Base-by-base conservation (phyloP, 306 rosid genomes). In the Erythrophleum fordii region DNA sequence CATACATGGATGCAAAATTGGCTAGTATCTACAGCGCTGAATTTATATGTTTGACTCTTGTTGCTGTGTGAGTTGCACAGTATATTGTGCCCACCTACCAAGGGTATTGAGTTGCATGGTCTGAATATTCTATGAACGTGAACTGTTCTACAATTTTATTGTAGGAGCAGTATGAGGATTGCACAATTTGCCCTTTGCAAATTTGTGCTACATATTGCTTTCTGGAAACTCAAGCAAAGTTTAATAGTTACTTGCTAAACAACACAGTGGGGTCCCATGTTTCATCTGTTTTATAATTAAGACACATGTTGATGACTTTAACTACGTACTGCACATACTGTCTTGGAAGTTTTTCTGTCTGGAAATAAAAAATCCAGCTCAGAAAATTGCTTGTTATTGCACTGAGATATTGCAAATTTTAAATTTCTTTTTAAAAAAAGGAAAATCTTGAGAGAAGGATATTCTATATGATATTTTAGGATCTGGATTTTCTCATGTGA, bases 121-220 rank as follows among this genome's bases (percentile, higher is more conserved):
- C 70, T 72, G 62, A 53, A 64, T 29, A 37, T 26, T 69, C 45
- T 77, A 71, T 64, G 56, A 55, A 69, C 9, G 23, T 77, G 79
- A 62, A 72, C 65, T 9, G 12, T 11, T 44, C 17, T 37, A 60
- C 52, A 51, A 18, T 22, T 61, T 52, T 61, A 68, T 44, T 12
- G 10, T 31, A 20, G 45, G 18, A 23, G 25, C 28, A 5, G 31
- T 17, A 23, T 69, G 20, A 58, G 49, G 71, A 62, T 69, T 77
- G 5, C 51, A 44, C n/a, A 35, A 61, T 51, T 64, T 59, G 45
- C 20, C 3, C 61, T 71, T 37, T 44, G 37, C 73, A 44, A 45
- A 42, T 65, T 23, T 70, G 31, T 34, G 12, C 41, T 55, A 16
- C 31, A 52, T 41, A 23, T 55, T 70, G 20, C 65, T 10, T 70